Base-by-base conservation (phyloP, 306 rosid genomes). In the Rosa persica region DNA sequence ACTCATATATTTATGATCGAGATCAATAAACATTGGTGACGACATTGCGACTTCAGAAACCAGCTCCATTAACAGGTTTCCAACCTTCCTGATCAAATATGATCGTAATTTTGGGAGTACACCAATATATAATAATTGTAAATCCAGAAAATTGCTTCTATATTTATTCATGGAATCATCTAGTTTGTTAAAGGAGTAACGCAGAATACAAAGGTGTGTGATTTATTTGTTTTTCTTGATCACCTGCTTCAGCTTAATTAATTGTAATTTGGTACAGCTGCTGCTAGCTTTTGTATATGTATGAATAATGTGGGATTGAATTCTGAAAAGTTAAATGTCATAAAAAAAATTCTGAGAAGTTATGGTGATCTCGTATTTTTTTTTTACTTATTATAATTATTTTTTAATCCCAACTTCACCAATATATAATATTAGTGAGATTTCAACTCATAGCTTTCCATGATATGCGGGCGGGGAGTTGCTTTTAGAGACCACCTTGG, bases 1-100 rank as follows among this genome's bases (percentile, higher is more conserved):
- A 65, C n/a, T 61, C 36, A 8, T 44, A 70, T 44, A 70, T 44
- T 1, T 23, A 70, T 46, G 70, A 40, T 67, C 48, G 12, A 39
- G 71, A 19, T 39, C 86, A 87, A 87, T 86, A 58, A 65, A 36
- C 40, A 17, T 17, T 65, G 44, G 23, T 65, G 42, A 65, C 8
- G 44, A 34, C 13, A 22, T 36, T 65, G 40, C 70, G 6, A 36
- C 70, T 15, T 34, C 44, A 65, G 44, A 61, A 27, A 61, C 12
- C 44, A 15, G 44, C 22, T 64, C 70, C 44, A 16, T 65, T 65
- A 15, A 58, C 4, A 64, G 69, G 38, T 16, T 16, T 64, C 22
- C 12, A 34, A 16, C 5, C 23, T 65, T 65, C 44, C 23, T 65
- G 70, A 65, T 20, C 2, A 20, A 54, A 52, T 4, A 15, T 1